Conservation (phyloP, 2,329 filamentous ascomycete genomes). For the Teratosphaeria viscida region DNA sequence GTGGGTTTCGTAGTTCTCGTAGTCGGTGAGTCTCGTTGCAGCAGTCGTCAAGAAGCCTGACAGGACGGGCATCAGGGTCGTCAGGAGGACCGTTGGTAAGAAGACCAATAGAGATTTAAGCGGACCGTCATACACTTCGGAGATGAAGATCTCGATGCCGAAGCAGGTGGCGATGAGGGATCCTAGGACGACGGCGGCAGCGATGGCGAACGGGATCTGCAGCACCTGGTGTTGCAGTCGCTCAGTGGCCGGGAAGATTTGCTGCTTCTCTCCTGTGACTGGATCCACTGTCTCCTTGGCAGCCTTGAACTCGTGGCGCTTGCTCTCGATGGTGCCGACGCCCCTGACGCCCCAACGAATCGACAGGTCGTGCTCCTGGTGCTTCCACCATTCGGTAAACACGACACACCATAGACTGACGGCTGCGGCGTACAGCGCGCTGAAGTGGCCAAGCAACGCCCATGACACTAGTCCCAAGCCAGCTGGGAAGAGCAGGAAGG, state of each 20-base stretch:
- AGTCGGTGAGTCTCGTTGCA: constrained; percentile 65
- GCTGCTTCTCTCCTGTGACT: constrained; percentile 68
- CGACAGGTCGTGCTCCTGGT: constrained; percentile 76
- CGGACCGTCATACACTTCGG: constrained; percentile 82
- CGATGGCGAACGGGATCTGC: constrained; percentile 73
- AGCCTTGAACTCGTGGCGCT: constrained; percentile 66
- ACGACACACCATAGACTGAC: constrained; percentile 79
- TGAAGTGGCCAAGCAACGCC: constrained; percentile 77
- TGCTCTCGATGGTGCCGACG: constrained; percentile 70
- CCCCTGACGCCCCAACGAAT: constrained; percentile 82
- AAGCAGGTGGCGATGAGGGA: constrained; percentile 79
- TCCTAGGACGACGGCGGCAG: constrained; percentile 62
- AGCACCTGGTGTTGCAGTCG: constrained; percentile 67
- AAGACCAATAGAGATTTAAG: constrained; percentile 81
- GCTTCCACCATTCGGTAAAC: constrained; percentile 94
- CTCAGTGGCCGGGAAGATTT: constrained; percentile 65
- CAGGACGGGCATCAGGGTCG: constrained; percentile 67
- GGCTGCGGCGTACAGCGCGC: constrained; percentile 64
- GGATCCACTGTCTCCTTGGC: constrained; percentile 69
- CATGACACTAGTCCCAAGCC: constrained; percentile 66
- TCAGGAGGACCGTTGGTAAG: constrained; percentile 80
- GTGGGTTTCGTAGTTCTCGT: constrained; percentile 86
- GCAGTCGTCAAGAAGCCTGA: constrained; percentile 64
- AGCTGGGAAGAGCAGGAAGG: constrained; percentile 73
- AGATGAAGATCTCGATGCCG: constrained; percentile 89